Evolutionary conservation across 2,329 filamentous ascomycete species (phyloP).

Genomic region (Trichoderma sp.): DNA sequence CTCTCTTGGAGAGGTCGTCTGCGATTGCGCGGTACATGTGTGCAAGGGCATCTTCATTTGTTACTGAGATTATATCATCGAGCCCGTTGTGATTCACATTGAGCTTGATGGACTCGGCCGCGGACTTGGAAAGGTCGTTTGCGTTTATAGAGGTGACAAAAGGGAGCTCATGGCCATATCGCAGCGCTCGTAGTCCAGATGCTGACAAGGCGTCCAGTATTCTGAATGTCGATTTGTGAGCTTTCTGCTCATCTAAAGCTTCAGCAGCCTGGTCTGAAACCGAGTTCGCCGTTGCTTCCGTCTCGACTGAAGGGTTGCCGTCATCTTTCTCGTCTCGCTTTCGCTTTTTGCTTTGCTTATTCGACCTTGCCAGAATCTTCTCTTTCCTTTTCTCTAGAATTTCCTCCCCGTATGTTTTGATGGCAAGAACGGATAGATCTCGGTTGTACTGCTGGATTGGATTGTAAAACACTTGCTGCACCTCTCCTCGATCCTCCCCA

Average conservation of each 20-base stretch:
- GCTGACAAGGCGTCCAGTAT: slow-evolving; percentile 94
- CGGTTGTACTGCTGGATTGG: slow-evolving; percentile 99
- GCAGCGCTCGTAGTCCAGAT: slow-evolving; percentile 83
- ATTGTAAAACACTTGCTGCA: slow-evolving; percentile 93
- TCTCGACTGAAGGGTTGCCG: slow-evolving; percentile 21
- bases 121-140: slow-evolving; percentile 80
- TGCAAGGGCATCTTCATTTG: slow-evolving; percentile 76
- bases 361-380: slow-evolving; percentile 40
- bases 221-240: slow-evolving; percentile 56
- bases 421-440: slow-evolving; percentile 87
- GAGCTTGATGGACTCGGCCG: slow-evolving; percentile 74
- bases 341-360: slow-evolving; percentile 44
- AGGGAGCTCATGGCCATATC: slow-evolving; percentile 88
- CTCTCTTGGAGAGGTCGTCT: slow-evolving; percentile 44
- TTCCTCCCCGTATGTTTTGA: slow-evolving; percentile 81
- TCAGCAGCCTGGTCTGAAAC: slow-evolving; percentile 17
- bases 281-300: neutral
- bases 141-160: slow-evolving; percentile 78
- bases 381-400: slow-evolving; percentile 45
- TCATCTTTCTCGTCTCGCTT: slow-evolving; percentile 42
- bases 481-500: slow-evolving; percentile 53
- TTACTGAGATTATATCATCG: slow-evolving; percentile 65
- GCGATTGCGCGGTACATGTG: slow-evolving; percentile 82
- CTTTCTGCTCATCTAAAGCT: slow-evolving; percentile 26
- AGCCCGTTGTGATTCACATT: slow-evolving; percentile 84